Conservation (phyloP, 2,329 filamentous ascomycete genomes). For the Phoma sp. region DNA sequence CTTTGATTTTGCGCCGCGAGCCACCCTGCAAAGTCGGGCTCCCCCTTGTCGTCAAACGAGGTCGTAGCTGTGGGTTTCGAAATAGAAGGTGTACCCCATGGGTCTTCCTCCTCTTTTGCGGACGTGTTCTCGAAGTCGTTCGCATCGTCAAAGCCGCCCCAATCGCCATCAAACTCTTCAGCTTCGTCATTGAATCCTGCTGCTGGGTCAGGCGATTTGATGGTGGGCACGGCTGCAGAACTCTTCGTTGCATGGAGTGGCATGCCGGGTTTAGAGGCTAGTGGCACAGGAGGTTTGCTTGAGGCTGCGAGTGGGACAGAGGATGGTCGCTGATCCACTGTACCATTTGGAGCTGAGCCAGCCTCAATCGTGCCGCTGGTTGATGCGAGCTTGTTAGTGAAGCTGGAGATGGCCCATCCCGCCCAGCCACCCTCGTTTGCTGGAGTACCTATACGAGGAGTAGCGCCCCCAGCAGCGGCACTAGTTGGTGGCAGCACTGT, state of each 20-base stretch:
- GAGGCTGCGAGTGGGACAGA: slow-evolving; percentile 55
- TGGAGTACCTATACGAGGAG: slow-evolving; percentile 80
- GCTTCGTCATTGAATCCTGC: slow-evolving; percentile 57
- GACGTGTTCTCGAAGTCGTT: slow-evolving; percentile 40
- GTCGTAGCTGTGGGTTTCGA: slow-evolving; percentile 47
- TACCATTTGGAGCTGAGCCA: slow-evolving; percentile 38
- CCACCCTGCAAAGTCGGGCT: slow-evolving; percentile 97
- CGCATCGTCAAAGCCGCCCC: slow-evolving; percentile 72
- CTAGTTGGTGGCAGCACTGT: slow-evolving; percentile 71
- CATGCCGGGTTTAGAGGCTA: slow-evolving; percentile 53
- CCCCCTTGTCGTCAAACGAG: slow-evolving; percentile 79
- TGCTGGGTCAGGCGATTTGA: slow-evolving; percentile 53
- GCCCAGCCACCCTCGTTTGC: slow-evolving; percentile 78
- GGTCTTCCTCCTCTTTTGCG: slow-evolving; percentile 59
- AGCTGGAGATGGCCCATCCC: slow-evolving; percentile 97
- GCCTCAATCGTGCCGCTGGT: slow-evolving; percentile 86
- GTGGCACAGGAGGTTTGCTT: slow-evolving; percentile 55
- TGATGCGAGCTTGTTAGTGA: slow-evolving; percentile 89
- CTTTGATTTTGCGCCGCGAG: slow-evolving; percentile 81
- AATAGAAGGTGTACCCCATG: slow-evolving; percentile 56
- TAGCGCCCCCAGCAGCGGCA: slow-evolving; percentile 55
- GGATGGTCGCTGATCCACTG: slow-evolving; percentile 54
- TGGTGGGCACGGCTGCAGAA: slow-evolving; percentile 34
- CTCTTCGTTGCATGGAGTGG: slow-evolving; percentile 35
- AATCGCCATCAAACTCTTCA: slow-evolving; percentile 71